Evolutionary conservation across 2,329 filamentous ascomycete species (phyloP), one percentile per base, ranked within the genome.

Genomic region (Curvularia hawaiiensis): DNA sequence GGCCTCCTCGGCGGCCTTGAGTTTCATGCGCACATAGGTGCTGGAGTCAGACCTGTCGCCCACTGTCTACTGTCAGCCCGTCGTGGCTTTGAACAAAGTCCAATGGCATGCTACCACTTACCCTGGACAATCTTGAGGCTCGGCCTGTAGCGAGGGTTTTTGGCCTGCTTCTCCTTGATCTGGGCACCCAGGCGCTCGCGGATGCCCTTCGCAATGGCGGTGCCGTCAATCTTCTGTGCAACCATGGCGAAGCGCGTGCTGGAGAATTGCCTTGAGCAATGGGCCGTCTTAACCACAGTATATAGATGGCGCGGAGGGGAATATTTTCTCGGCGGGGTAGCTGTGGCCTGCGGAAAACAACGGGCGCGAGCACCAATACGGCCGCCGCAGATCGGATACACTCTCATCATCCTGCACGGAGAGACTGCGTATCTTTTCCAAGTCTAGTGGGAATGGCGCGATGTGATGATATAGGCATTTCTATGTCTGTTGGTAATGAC

Each of bases 11-110:
- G 95, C 95, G 65, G 95, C 95, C 85, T 97, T 99, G 73, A 97
- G 82, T 83, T 99, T 99, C 95, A 99, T 99, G 80, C 93, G 93
- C 79, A 99, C 94, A 90, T 99, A 99, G 51, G 94, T 98, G 73
- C 91, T 90, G 38, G 93, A 97, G 80, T 99, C 95, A 66, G 91
- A 91, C 70, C 95, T 88, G 77, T 93, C 90, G 75, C 93, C 95
- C 68, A 99, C 95, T 95, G 57, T 11, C 16, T 28, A 1, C 11
- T 20, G 44, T 65, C 50, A 67, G 62, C 45, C 45, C 33, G 33
- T 24, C n/a, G 33, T 33, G 10, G 16, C 12, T 20, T 20, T 20
- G 18, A 39, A 6, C 5, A 31, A 38, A 31, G 20, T 30, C 43
- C 55, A 63, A 56, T 60, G 49, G 54, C 48, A 24, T 44, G 46